Evolutionary conservation across 1,284 basidiomycete genomes (phyloP).

Genomic region (Puccinia coronata): DNA sequence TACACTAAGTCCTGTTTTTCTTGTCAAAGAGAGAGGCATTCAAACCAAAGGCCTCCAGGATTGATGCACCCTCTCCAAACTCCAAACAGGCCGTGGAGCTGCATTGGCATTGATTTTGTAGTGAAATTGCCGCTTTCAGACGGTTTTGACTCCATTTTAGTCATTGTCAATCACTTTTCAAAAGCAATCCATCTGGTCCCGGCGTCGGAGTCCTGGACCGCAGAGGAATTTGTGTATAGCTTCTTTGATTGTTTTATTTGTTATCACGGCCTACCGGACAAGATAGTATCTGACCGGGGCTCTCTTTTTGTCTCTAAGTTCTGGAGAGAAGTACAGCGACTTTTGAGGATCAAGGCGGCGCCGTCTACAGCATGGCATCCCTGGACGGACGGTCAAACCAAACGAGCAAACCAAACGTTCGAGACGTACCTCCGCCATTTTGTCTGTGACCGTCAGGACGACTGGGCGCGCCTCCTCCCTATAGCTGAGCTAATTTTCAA

Average conservation of each 20-base stretch:
- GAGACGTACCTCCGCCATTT: too few species aligned
- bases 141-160: not conserved
- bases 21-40: not conserved
- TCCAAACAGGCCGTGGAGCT: slow-evolving; percentile 1
- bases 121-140: not conserved
- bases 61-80: not conserved
- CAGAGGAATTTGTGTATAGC: not conserved
- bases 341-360: too few species aligned
- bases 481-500: too few species aligned
- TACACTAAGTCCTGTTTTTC: not conserved
- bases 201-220: not conserved
- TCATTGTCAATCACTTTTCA: not conserved
- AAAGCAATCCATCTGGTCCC: not conserved
- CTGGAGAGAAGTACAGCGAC: too few species aligned
- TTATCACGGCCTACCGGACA: slow-evolving; percentile 20
- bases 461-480: too few species aligned
- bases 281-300: too few species aligned
- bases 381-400: too few species aligned
- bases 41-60: not conserved
- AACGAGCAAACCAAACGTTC: too few species aligned
- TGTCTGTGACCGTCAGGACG: too few species aligned
- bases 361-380: too few species aligned
- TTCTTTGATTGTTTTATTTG: not conserved
- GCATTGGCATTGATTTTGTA: not conserved
- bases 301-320: too few species aligned